phyloP scores from a whole-genome alignment of 768 basidiomycete species.

The Cyclocybe cylindracea region DNA sequence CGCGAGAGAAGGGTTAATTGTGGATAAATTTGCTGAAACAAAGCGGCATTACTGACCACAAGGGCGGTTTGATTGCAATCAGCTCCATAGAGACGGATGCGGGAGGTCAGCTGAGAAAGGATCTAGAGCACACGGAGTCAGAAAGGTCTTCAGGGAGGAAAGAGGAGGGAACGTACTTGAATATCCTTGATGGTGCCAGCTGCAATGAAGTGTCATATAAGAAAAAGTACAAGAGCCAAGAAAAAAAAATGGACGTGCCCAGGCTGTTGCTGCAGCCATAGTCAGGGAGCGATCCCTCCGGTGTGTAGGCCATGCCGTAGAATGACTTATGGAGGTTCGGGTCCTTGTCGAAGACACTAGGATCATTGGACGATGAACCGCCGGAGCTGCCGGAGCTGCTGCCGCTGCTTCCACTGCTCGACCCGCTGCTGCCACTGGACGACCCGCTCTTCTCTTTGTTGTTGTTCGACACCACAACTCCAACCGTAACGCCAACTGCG shows the following conservation, averaged over 20 bases:
- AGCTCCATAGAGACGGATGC: constrained; percentile 81
- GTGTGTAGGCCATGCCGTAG: constrained; percentile 89
- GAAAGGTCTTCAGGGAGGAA: background rate
- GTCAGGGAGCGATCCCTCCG: constrained; percentile 58
- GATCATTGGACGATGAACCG: constrained; percentile 45
- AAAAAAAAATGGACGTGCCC: constrained; percentile 25
- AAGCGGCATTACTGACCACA: constrained; percentile 46
- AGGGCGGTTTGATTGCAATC: constrained; percentile 84
- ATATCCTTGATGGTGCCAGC: constrained; percentile 69
- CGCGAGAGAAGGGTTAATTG: background rate
- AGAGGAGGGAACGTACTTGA: constrained; percentile 43
- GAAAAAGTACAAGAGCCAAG: background rate
- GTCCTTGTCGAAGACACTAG: constrained; percentile 73
- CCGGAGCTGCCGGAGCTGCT: constrained; percentile 3
- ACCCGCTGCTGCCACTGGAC: constrained; percentile 1
- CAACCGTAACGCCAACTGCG: constrained; percentile 60
- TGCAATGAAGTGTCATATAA: constrained; percentile 18
- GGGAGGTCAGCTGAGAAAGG: constrained; percentile 82
- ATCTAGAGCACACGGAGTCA: constrained; percentile 43
- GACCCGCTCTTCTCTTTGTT: constrained; percentile 31
- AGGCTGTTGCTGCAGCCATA: constrained; percentile 66
- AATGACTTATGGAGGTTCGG: constrained; percentile 66
- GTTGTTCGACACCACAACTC: constrained; percentile 63
- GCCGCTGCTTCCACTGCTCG: constrained; percentile 9
- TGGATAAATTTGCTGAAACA: background rate